These are phyloP conservation scores for Monilinia polystroma DNA, from an alignment of 2,329 filamentous ascomycete species.

Conservation along the genomic window DNA sequence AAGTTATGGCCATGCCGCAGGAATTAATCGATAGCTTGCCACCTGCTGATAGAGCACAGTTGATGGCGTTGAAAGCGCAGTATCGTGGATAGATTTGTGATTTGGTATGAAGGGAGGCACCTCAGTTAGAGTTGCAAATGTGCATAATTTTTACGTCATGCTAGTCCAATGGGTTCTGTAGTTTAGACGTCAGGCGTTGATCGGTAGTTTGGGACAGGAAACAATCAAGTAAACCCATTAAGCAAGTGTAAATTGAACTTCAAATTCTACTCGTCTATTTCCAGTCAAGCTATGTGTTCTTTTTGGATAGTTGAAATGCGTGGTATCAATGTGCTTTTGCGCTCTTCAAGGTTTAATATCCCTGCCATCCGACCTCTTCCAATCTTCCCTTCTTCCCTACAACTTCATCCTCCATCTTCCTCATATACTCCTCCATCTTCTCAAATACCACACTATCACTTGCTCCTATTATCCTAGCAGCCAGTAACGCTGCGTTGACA, in stretches of 20 bases:
- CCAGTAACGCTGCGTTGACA: slow-evolving; percentile 72
- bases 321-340: slow-evolving; percentile 7
- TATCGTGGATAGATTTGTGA: slow-evolving; percentile 9
- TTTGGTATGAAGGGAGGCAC: neutral
- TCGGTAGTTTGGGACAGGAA: slow-evolving; percentile 5
- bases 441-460: slow-evolving; percentile 55
- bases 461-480: slow-evolving; percentile 64
- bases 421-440: slow-evolving; percentile 60
- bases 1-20: slow-evolving; percentile 77
- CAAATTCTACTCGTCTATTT: neutral
- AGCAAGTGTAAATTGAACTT: neutral
- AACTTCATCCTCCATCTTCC: slow-evolving; percentile 64
- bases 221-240: neutral
- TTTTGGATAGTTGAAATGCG: neutral
- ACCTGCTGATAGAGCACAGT: slow-evolving; percentile 72
- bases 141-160: neutral
- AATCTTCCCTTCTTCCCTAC: slow-evolving; percentile 59
- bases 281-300: neutral
- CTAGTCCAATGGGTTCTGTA: neutral
- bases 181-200: slow-evolving; percentile 13
- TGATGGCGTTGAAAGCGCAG: slow-evolving; percentile 66
- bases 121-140: neutral
- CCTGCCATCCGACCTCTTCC: slow-evolving; percentile 54
- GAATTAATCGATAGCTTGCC: slow-evolving; percentile 77
- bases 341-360: slow-evolving; percentile 44